Evolutionary conservation across 106 monocot species (phyloP).

Genomic region (Acorus gramineus): DNA sequence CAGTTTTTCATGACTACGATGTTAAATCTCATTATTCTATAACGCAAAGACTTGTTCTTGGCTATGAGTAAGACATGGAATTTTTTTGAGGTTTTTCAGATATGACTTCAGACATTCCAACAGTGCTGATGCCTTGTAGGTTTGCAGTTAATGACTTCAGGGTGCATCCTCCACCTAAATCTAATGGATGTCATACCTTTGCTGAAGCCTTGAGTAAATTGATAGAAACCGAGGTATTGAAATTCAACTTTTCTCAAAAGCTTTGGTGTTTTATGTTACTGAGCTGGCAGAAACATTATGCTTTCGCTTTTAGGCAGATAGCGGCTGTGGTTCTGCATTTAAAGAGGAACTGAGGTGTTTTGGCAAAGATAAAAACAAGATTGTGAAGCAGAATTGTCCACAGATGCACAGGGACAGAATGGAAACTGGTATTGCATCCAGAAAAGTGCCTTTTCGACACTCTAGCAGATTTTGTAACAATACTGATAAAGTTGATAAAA

Average conservation of each 20-base stretch:
- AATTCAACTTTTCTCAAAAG: not conserved
- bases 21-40: not conserved
- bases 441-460: conserved; percentile 4
- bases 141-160: not conserved
- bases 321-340: not conserved
- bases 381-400: not conserved
- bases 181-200: not conserved
- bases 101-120: too few species aligned
- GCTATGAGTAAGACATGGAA: too few species aligned
- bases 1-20: not conserved
- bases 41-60: too few species aligned
- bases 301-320: conserved; percentile 8
- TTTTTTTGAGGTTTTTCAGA: too few species aligned
- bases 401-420: not conserved
- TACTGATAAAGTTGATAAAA: conserved; percentile 2
- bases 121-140: not conserved
- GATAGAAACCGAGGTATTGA: not conserved
- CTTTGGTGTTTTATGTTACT: not conserved
- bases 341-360: conserved; percentile 1
- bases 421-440: not conserved
- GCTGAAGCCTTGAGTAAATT: not conserved
- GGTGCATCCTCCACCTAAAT: too few species aligned
- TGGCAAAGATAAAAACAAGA: not conserved
- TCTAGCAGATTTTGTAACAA: not conserved
- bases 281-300: not conserved